Evolutionary conservation across 73 alveolate genomes (phyloP).

Genomic region (Paramecium biaurelia): DNA sequence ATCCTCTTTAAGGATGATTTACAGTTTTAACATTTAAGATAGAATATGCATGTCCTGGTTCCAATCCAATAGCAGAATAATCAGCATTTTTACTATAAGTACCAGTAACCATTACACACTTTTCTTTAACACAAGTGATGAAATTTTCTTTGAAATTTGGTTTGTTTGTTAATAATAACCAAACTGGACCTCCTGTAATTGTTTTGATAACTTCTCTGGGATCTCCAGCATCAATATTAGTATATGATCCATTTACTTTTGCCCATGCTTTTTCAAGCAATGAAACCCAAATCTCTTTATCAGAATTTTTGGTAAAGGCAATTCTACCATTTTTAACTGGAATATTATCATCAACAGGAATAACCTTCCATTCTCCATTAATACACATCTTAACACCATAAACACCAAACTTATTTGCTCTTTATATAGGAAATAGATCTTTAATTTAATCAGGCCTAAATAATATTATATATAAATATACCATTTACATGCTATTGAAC

Average conservation of each 20-base stretch:
- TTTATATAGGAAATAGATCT: conserved; percentile 70
- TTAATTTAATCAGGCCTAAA: conserved; percentile 76
- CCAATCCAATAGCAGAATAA: conserved; percentile 76
- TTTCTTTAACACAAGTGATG: conserved; percentile 71
- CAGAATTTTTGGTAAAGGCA: conserved; percentile 87
- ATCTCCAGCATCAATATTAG: conserved; percentile 88
- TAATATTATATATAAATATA: not conserved
- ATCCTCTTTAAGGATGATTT: conserved; percentile 62
- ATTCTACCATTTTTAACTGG: conserved; percentile 80
- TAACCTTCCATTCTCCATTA: conserved; percentile 80
- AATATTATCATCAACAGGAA: conserved; percentile 89
- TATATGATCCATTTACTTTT: conserved; percentile 93
- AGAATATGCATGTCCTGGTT: conserved; percentile 93
- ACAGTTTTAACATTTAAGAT: conserved; percentile 63
- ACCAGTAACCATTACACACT: conserved; percentile 82
- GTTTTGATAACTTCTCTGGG: conserved; percentile 85
- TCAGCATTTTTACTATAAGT: conserved; percentile 66
- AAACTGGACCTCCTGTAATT: conserved; percentile 91
- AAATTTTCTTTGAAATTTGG: conserved; percentile 80
- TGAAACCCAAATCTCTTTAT: conserved; percentile 96
- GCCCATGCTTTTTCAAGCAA: conserved; percentile 99
- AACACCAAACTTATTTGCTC: conserved; percentile 77
- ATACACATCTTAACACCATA: conserved; percentile 87
- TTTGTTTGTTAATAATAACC: conserved; percentile 72
- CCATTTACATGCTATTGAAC: conserved; percentile 82